Conservation (phyloP, 768 basidiomycete species). For the Termitomyces sp. region DNA sequence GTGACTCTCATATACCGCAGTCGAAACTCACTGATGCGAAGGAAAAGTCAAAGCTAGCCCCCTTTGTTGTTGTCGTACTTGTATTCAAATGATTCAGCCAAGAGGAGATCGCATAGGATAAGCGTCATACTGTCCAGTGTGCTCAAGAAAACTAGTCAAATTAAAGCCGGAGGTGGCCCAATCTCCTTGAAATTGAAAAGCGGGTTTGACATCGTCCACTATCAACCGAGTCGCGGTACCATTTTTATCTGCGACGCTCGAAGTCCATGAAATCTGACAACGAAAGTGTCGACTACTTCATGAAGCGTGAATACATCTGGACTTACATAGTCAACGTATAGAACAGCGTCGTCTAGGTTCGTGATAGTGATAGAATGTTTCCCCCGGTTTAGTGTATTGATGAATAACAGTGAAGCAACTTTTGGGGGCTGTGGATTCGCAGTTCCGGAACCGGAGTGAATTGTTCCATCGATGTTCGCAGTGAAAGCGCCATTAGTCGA, state of each 20-base stretch:
- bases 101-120: too few relatives aligned
- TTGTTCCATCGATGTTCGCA: constrained; percentile 6
- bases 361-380: constrained; percentile 2
- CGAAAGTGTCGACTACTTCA: not conserved
- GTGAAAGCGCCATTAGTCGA: constrained; percentile 4
- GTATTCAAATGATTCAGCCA: not conserved
- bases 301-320: not conserved
- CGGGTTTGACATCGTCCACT: constrained; percentile 4
- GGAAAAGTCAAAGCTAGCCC: not conserved
- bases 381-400: not conserved
- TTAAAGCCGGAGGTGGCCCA: constrained; percentile 2
- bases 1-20: too few relatives aligned
- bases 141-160: not conserved
- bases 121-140: constrained; percentile 12
- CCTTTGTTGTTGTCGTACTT: not conserved
- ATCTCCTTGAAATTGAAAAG: constrained; percentile 5
- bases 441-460: not conserved
- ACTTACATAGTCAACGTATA: constrained; percentile 9
- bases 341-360: not conserved
- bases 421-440: not conserved
- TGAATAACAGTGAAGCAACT: not conserved
- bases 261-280: constrained; percentile 1
- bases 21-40: constrained; percentile 5
- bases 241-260: not conserved
- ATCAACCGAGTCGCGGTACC: not conserved